Evolutionary conservation across 1,139 yeast genomes (phyloP), one percentile per base, ranked within the genome.

Genomic region (Casaregolazyma lundiana): DNA sequence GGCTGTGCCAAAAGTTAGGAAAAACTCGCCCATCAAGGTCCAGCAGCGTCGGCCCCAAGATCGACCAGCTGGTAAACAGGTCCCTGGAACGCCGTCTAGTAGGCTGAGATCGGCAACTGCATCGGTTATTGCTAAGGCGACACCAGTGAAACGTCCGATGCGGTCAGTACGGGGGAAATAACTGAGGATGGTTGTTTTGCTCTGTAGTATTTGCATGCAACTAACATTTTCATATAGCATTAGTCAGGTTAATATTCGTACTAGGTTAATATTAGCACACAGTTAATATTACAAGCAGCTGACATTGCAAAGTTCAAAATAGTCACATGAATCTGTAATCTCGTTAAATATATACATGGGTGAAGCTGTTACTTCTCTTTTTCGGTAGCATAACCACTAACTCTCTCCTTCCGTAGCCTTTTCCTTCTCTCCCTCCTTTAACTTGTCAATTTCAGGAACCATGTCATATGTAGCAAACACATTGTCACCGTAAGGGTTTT

Each of bases 391-490:
- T n/a, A n/a, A n/a, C n/a, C n/a, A n/a, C n/a, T n/a, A n/a, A n/a
- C 15, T 11, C 6, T 4, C 15, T 26, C 15, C 15, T n/a, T 2
- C 15, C 15, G 15, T 6, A 5, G 7, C 32, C 13, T n/a, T 26
- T 26, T 26, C 7, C 44, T 6, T 9, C 37, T n/a, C 29, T 20
- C 24, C 35, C 6, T 29, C 35, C 24, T 26, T 29, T 24, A 39
- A 13, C 36, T 36, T 19, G 42, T 43, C 39, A 3, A 45, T 40
- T 21, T 46, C 48, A 2, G 62, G 61, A 15, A 60, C 63, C 65
- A 90, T 89, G 62, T 87, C 95, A 49, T 92, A 95, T 70, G 79
- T 85, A 6, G 96, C 96, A 39, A 86, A 72, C 54, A 92, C 73
- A 63, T 92, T 92, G 55, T 81, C 77, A 54, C 78, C 80, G 64